These are phyloP conservation scores for Clavispora phyllophila DNA, from an alignment of 805 yeast genomes.

Conservation along the genomic window DNA sequence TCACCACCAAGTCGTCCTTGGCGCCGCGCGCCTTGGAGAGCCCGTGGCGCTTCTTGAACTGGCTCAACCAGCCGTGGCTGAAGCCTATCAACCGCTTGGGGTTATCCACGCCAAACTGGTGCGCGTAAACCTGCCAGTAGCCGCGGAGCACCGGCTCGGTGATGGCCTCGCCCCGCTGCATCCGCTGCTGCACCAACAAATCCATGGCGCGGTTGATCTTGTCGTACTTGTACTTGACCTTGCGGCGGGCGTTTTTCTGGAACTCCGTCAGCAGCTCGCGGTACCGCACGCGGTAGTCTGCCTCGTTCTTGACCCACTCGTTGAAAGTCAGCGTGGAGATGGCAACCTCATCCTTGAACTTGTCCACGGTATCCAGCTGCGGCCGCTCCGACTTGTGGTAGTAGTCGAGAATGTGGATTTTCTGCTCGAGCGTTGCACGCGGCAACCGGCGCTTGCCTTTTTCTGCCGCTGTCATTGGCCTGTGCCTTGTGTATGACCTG, in stretches of 20 bases:
- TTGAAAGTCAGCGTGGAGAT: constrained; percentile 57
- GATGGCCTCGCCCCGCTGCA: constrained; percentile 41
- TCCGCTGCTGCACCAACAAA: constrained; percentile 41
- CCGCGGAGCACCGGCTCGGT: constrained; percentile 53
- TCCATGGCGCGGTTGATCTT: constrained; percentile 59
- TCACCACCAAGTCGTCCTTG: not conserved
- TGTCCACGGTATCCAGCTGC: constrained; percentile 54
- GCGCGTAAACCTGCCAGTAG: constrained; percentile 53
- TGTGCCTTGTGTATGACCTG: no score
- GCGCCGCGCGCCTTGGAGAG: constrained; percentile 17
- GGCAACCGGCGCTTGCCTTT: constrained; percentile 24
- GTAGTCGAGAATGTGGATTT: constrained; percentile 49
- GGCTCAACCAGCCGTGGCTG: constrained; percentile 61
- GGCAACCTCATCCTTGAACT: constrained; percentile 44
- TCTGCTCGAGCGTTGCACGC: constrained; percentile 56
- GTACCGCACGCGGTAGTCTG: constrained; percentile 43
- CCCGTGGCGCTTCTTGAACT: constrained; percentile 56
- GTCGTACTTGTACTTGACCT: constrained; percentile 50
- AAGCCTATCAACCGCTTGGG: constrained; percentile 52
- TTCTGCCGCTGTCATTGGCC: not conserved
- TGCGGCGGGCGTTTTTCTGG: constrained; percentile 36
- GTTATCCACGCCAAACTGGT: constrained; percentile 52
- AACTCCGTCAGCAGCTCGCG: constrained; percentile 27
- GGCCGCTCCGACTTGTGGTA: constrained; percentile 45
- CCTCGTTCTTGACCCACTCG: constrained; percentile 57